phyloP scores from a whole-genome alignment of 2,329 filamentous ascomycete species.

The Fusarium protoensiforme region DNA sequence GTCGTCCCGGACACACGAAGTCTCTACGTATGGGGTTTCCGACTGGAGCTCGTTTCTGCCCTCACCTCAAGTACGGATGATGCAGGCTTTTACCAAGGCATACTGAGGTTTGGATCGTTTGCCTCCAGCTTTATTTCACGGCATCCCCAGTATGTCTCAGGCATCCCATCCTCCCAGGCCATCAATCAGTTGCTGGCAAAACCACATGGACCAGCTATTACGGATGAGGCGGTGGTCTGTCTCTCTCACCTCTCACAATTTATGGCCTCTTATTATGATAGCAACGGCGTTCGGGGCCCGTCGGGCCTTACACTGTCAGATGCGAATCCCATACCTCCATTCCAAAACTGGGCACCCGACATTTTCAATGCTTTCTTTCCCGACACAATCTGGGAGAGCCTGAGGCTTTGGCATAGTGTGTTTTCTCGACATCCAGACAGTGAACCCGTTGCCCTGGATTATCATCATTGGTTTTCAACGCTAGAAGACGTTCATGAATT shows the following conservation, averaged over 20 bases:
- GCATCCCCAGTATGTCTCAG: background rate
- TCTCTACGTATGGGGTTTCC: background rate
- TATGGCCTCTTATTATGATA: background rate
- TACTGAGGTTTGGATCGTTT: background rate
- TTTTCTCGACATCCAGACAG: background rate
- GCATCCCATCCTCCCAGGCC: background rate
- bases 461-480: background rate
- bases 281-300: background rate
- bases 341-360: background rate
- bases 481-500: background rate
- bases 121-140: background rate
- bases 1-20: background rate
- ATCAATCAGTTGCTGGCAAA: background rate
- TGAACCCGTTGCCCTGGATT: too few relatives aligned
- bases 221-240: background rate
- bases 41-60: background rate
- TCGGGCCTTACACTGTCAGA: background rate
- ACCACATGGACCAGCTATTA: background rate
- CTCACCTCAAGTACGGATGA: background rate
- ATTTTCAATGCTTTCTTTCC: background rate
- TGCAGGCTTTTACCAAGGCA: too few relatives aligned
- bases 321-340: background rate
- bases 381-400: background rate
- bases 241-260: background rate
- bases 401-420: background rate